phyloP scores from a whole-genome alignment of 78 protist genomes.

The Polysphondylium violaceum region DNA sequence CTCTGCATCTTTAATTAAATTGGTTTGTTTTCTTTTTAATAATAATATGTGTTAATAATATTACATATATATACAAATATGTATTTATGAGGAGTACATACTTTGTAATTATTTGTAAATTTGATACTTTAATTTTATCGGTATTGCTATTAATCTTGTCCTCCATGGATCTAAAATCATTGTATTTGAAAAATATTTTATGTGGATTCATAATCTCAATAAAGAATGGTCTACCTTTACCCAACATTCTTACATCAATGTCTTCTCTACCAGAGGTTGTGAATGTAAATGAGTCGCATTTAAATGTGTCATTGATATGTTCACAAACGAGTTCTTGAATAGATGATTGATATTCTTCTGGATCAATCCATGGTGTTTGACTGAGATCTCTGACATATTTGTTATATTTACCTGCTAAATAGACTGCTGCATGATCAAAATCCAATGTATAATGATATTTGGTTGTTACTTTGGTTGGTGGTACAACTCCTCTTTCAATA shows the following conservation, averaged over 20 bases:
- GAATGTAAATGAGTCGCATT: conserved; percentile 1
- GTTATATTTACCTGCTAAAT: conserved; percentile 52
- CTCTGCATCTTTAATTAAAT: conserved; percentile 72
- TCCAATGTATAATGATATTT: not conserved
- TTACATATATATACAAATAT: not conserved
- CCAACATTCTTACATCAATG: conserved; percentile 95
- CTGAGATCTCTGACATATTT: conserved; percentile 37
- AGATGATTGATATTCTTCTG: not conserved
- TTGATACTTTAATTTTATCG: conserved; percentile 27
- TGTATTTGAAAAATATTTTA: not conserved
- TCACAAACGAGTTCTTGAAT: conserved; percentile 4
- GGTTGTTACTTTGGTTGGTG: conserved; percentile 9
- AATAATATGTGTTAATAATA: not conserved
- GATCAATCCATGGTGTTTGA: conserved; percentile 59
- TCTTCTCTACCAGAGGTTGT: conserved; percentile 93
- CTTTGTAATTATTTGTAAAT: conserved; percentile 77
- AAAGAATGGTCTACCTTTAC: conserved; percentile 92
- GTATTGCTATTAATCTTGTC: conserved; percentile 18
- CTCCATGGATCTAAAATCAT: conserved; percentile 24
- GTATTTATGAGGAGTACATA: conserved; percentile 13
- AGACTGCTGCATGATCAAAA: conserved; percentile 44
- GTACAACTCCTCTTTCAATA: not conserved
- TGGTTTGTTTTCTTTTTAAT: conserved; percentile 39
- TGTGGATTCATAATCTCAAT: conserved; percentile 84
- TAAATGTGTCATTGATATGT: not conserved